phyloP scores from a whole-genome alignment of 441 rosid genomes.

The Gossypium gossypioides region DNA sequence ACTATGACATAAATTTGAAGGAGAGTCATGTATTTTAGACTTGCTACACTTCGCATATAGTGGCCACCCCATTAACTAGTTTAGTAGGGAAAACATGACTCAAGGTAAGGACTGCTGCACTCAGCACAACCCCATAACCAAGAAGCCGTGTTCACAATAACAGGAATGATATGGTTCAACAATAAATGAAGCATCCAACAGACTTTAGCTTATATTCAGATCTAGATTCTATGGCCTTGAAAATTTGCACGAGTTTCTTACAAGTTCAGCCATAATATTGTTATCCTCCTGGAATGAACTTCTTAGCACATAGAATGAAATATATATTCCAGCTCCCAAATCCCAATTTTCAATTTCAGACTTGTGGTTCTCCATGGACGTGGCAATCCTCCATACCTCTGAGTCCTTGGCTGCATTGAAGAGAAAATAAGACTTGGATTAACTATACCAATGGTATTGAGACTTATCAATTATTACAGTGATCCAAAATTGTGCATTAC shows the following conservation, averaged over 20 bases:
- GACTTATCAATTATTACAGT: background rate
- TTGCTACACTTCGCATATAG: background rate
- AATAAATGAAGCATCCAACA: background rate
- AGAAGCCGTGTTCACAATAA: background rate
- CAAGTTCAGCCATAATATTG: constrained; percentile 44
- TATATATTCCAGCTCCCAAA: constrained; percentile 81
- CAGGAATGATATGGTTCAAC: background rate
- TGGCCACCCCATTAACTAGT: background rate
- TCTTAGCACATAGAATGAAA: constrained; percentile 57
- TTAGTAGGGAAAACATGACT: background rate
- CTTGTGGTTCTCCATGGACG: constrained; percentile 75
- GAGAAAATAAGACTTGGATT: background rate
- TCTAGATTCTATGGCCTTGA: background rate
- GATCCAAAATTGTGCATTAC: background rate
- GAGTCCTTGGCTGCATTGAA: constrained; percentile 55
- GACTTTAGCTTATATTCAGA: background rate
- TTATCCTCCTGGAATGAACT: constrained; percentile 53
- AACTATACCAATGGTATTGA: background rate
- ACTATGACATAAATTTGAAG: background rate
- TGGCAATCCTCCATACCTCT: constrained; percentile 72
- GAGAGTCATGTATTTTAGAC: background rate
- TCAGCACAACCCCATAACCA: background rate
- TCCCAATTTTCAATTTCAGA: constrained; percentile 97
- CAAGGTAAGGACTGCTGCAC: background rate
- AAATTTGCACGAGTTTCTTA: constrained; percentile 22